These are phyloP conservation scores for Xylaria scruposa DNA, from an alignment of 495 filamentous ascomycete genomes.

Conservation along the genomic window DNA sequence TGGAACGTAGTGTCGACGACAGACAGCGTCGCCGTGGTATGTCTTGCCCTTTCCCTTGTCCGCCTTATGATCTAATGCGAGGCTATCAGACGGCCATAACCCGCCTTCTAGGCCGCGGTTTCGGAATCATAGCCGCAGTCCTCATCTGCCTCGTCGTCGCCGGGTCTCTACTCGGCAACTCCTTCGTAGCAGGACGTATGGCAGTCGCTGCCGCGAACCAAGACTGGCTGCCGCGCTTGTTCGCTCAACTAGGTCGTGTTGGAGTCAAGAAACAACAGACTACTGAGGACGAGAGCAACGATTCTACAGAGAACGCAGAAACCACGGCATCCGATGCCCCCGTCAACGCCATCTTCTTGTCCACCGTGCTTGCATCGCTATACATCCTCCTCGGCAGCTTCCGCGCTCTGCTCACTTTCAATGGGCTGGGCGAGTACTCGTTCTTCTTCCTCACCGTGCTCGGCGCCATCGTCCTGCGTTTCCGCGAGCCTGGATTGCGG, in stretches of 20 bases:
- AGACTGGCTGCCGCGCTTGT: constrained; percentile 56
- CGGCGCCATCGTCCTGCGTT: constrained; percentile 58
- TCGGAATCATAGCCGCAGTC: constrained; percentile 54
- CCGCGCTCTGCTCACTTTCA: constrained; percentile 62
- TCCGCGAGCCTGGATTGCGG: constrained; percentile 51
- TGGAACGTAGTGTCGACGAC: constrained; percentile 59
- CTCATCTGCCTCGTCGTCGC: constrained; percentile 60
- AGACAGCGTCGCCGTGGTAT: constrained; percentile 63
- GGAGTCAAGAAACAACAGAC: constrained; percentile 26
- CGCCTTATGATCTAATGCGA: not conserved
- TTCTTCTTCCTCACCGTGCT: constrained; percentile 66
- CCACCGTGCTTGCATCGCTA: constrained; percentile 52
- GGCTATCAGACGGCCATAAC: constrained; percentile 56
- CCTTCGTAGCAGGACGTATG: constrained; percentile 63
- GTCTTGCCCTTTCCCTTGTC: constrained; percentile 28
- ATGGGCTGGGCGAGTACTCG: constrained; percentile 61
- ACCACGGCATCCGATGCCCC: constrained; percentile 47
- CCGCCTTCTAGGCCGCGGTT: constrained; percentile 54
- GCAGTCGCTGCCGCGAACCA: constrained; percentile 61
- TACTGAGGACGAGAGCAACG: constrained; percentile 2
- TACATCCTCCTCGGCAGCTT: constrained; percentile 65
- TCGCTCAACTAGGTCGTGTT: constrained; percentile 50
- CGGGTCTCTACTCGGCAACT: constrained; percentile 62
- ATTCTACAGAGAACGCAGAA: not conserved
- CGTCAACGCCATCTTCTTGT: constrained; percentile 60